phyloP scores from a whole-genome alignment of 1,284 basidiomycete species.

The Puccinia horiana region DNA sequence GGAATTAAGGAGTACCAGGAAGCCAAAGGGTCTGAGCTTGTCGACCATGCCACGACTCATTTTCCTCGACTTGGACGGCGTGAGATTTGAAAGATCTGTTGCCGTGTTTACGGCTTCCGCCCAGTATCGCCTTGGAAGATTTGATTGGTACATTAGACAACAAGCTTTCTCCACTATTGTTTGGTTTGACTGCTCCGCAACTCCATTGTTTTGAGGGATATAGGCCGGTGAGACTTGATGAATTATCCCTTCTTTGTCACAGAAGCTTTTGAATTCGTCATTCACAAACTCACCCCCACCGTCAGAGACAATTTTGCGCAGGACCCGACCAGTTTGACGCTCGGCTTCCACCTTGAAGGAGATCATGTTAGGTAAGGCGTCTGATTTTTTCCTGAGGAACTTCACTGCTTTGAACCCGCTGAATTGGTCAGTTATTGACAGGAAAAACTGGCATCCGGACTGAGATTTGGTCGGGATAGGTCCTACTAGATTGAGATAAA shows the following conservation, averaged over 20 bases:
- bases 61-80: background rate
- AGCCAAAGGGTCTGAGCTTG: background rate
- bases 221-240: background rate
- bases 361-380: no score
- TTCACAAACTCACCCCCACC: background rate
- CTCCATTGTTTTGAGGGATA: background rate
- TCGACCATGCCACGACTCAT: background rate
- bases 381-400: no score
- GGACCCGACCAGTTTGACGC: no score
- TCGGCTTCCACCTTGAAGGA: no score
- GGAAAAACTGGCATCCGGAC: background rate
- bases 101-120: background rate
- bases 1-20: background rate
- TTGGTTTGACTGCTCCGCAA: background rate
- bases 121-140: background rate
- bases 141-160: background rate
- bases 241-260: background rate
- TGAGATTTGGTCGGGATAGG: background rate
- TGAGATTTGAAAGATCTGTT: background rate
- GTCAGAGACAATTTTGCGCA: no score
- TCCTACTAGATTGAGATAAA: background rate
- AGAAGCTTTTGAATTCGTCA: background rate
- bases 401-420: no score
- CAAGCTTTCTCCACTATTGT: background rate
- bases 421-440: slow-evolving; percentile 1